These are phyloP conservation scores for Jacaranda copaia DNA, from an alignment of 257 asterid species.

Conservation along the genomic window DNA sequence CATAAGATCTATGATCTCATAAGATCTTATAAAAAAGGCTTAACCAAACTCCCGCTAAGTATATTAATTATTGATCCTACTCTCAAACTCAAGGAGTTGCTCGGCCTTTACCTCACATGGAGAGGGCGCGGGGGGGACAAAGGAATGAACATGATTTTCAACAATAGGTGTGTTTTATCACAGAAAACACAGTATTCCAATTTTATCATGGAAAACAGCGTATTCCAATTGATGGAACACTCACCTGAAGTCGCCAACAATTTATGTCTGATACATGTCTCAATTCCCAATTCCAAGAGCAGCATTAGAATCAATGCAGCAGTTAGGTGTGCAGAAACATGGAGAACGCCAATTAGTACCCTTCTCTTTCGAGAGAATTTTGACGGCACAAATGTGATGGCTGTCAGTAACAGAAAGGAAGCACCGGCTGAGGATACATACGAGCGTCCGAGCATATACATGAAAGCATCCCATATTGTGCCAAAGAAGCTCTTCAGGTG, in stretches of 20 bases:
- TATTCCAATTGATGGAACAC: slow-evolving; percentile 1
- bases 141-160: too few species aligned
- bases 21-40: too few species aligned
- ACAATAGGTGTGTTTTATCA: neutral
- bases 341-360: slow-evolving; percentile 63
- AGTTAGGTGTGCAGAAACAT: slow-evolving; percentile 71
- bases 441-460: slow-evolving; percentile 61
- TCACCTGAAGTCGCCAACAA: slow-evolving; percentile 70
- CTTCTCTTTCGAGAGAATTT: slow-evolving; percentile 63
- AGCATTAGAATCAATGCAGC: slow-evolving; percentile 74
- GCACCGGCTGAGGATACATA: slow-evolving; percentile 64
- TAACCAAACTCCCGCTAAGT: too few species aligned
- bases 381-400: slow-evolving; percentile 66
- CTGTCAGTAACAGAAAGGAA: slow-evolving; percentile 51
- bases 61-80: too few species aligned
- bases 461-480: slow-evolving; percentile 67
- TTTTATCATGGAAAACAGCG: neutral
- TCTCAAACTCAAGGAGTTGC: too few species aligned
- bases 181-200: neutral
- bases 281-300: slow-evolving; percentile 72
- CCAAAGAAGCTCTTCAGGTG: slow-evolving; percentile 63
- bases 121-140: too few species aligned
- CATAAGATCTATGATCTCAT: too few species aligned
- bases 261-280: slow-evolving; percentile 67
- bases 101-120: too few species aligned